Percentiles rank a stretch among this genome's conserved stretches.
phyloP scores from a whole-genome alignment of 495 filamentous ascomycete genomes.

The Daldinia grandis region DNA sequence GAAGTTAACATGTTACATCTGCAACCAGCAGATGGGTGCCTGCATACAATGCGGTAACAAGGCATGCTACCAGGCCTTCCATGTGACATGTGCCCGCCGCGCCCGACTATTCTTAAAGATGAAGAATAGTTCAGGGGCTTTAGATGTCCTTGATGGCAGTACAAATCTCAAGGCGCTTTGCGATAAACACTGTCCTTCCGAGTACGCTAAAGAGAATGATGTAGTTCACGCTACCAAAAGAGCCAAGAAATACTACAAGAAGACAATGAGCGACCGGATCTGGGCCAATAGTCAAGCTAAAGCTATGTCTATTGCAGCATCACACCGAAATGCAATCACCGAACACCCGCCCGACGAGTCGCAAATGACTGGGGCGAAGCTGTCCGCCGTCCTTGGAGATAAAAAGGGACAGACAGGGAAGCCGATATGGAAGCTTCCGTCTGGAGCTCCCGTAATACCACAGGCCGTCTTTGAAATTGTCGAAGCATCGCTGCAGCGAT shows the following conservation, averaged over 20 bases:
- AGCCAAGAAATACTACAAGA: constrained; percentile 79
- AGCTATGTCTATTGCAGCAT: constrained; percentile 78
- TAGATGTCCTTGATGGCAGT: constrained; percentile 85
- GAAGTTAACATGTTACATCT: constrained; percentile 96
- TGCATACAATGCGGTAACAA: constrained; percentile 99
- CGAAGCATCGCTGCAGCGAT: constrained; percentile 78
- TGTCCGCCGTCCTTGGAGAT: constrained; percentile 69
- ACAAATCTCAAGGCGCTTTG: constrained; percentile 89
- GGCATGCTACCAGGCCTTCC: constrained; percentile 96
- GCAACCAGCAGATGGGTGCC: constrained; percentile 95
- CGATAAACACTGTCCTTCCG: constrained; percentile 91
- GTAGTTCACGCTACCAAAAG: constrained; percentile 61
- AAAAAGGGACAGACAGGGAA: constrained; percentile 73
- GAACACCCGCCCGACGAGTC: constrained; percentile 65
- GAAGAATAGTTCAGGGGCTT: constrained; percentile 85
- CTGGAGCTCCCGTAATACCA: constrained; percentile 93
- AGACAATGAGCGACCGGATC: constrained; percentile 81
- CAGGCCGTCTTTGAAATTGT: constrained; percentile 82
- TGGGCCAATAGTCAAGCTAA: constrained; percentile 93
- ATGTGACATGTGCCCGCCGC: constrained; percentile 93
- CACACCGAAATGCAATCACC: constrained; percentile 67
- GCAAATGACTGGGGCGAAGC: constrained; percentile 62
- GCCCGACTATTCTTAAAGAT: constrained; percentile 93
- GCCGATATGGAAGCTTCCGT: constrained; percentile 90
- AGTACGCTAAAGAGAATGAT: constrained; percentile 87